Conservation (phyloP, 768 basidiomycete species). For the Naganishia kalamii region DNA sequence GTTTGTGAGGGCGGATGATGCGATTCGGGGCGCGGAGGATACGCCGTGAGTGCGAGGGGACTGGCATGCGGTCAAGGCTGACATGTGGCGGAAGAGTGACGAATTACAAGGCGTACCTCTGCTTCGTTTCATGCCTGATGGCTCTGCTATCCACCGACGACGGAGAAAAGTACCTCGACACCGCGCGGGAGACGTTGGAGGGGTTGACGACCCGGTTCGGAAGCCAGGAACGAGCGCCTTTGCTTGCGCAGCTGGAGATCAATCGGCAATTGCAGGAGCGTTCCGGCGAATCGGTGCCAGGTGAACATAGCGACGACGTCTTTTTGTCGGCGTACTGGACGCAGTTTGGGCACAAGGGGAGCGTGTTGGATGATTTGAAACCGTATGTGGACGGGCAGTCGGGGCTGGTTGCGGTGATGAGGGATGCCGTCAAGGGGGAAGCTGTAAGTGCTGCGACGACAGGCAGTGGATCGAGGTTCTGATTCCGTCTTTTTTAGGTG, state of each 20-base stretch:
- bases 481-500: neutral
- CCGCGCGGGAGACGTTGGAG: slow-evolving; percentile 23
- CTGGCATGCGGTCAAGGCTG: neutral
- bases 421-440: neutral
- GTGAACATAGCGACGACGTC: neutral
- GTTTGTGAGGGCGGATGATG: slow-evolving; percentile 22
- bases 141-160: slow-evolving; percentile 1
- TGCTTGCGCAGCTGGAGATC: slow-evolving; percentile 36
- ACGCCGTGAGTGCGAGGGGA: slow-evolving; percentile 15
- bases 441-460: neutral
- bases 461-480: neutral
- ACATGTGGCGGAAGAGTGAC: slow-evolving; percentile 10
- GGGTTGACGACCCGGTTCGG: slow-evolving; percentile 29
- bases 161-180: neutral
- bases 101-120: slow-evolving; percentile 25
- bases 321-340: slow-evolving; percentile 30
- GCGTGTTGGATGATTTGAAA: slow-evolving; percentile 31
- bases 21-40: slow-evolving; percentile 23
- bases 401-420: neutral
- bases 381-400: neutral
- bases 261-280: slow-evolving; percentile 13
- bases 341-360: slow-evolving; percentile 34
- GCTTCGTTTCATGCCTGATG: slow-evolving; percentile 16
- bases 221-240: slow-evolving; percentile 36
- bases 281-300: neutral